phyloP scores from a whole-genome alignment of 441 rosid species.

The Lagerstroemia fauriei region DNA sequence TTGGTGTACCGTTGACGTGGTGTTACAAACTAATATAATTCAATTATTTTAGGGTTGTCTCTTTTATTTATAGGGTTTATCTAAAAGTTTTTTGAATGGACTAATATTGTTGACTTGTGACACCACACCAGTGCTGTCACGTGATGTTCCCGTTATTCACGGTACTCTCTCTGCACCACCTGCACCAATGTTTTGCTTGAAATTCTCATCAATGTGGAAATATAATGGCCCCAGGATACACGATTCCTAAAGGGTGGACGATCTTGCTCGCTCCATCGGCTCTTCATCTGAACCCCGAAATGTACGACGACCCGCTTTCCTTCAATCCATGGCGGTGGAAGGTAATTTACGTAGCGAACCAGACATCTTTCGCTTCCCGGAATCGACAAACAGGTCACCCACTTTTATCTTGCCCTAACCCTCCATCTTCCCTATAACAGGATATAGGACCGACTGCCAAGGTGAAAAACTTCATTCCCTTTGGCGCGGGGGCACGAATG shows the following conservation, averaged over 20 bases:
- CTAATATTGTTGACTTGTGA: too few species aligned
- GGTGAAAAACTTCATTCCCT: slow-evolving; percentile 37
- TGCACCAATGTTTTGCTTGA: neutral
- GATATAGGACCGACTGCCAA: slow-evolving; percentile 4
- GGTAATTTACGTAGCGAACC: slow-evolving; percentile 15
- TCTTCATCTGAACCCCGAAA: slow-evolving; percentile 35
- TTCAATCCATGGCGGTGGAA: slow-evolving; percentile 48
- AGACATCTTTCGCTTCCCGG: neutral
- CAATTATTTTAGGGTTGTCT: too few species aligned
- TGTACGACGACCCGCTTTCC: slow-evolving; percentile 36
- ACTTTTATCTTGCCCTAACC: neutral
- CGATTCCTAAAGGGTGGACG: slow-evolving; percentile 46
- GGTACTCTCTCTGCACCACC: neutral
- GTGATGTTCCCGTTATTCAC: too few species aligned
- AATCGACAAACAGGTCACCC: too few species aligned
- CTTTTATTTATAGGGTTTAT: too few species aligned
- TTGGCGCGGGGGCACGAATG: slow-evolving; percentile 40
- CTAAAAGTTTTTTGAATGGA: too few species aligned
- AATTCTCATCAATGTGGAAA: neutral
- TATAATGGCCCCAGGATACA: slow-evolving; percentile 34
- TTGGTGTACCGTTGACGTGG: too few species aligned
- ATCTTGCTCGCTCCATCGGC: slow-evolving; percentile 33
- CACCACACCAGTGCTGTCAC: too few species aligned
- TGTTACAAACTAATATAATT: too few species aligned
- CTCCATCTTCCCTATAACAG: neutral